phyloP scores from a whole-genome alignment of 2,329 filamentous ascomycete species.

The Lachnellula arida region DNA sequence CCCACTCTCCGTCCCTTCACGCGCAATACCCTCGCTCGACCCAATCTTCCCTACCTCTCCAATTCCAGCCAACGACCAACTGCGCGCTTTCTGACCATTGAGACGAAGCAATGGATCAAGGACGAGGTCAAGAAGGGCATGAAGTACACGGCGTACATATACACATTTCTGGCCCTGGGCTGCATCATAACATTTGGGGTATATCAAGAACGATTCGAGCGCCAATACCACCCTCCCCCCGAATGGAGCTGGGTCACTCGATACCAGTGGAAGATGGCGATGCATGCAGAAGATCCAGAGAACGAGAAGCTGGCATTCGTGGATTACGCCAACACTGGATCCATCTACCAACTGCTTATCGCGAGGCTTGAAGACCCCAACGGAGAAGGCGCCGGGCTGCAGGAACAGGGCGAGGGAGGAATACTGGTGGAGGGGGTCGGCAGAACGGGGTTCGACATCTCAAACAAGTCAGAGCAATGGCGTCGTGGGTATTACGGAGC shows the following conservation, averaged over 20 bases:
- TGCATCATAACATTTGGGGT: slow-evolving; percentile 60
- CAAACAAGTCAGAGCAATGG: slow-evolving; percentile 73
- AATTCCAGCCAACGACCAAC: slow-evolving; percentile 34
- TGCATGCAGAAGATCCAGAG: slow-evolving; percentile 16
- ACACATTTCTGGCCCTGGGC: slow-evolving; percentile 56
- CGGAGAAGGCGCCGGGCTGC: slow-evolving; percentile 63
- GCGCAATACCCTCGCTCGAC: slow-evolving; percentile 49
- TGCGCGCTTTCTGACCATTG: slow-evolving; percentile 73
- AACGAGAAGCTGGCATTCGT: slow-evolving; percentile 11
- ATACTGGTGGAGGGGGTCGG: slow-evolving; percentile 51
- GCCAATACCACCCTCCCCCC: slow-evolving; percentile 70
- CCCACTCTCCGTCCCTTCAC: slow-evolving; percentile 48
- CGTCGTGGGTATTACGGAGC: slow-evolving; percentile 78
- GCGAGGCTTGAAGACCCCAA: slow-evolving; percentile 63
- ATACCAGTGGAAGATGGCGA: slow-evolving; percentile 44
- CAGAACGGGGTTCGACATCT: slow-evolving; percentile 36
- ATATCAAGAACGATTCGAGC: slow-evolving; percentile 70
- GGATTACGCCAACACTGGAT: slow-evolving; percentile 65
- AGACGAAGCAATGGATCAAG: slow-evolving; percentile 65
- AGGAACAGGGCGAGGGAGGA: slow-evolving; percentile 46
- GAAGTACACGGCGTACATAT: slow-evolving; percentile 63
- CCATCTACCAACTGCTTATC: slow-evolving; percentile 55
- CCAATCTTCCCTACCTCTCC: slow-evolving; percentile 61
- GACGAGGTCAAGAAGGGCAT: slow-evolving; percentile 65
- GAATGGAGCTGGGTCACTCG: slow-evolving; percentile 76